phyloP scores from a whole-genome alignment of 352 stramenopile genomes.

The Saprolegnia diclina region DNA sequence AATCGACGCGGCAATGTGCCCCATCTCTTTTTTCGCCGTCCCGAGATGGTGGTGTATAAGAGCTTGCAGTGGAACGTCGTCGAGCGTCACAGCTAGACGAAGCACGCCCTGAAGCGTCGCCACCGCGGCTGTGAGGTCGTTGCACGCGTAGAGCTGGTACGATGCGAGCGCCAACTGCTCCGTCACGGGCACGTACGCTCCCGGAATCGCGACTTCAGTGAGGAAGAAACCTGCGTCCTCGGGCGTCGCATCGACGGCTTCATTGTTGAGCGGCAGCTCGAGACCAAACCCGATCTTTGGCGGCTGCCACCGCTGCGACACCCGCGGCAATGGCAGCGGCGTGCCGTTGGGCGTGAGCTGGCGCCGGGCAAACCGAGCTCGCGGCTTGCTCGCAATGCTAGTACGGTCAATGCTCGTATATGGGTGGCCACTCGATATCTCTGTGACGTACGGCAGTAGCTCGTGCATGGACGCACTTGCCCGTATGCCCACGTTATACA shows the following conservation, averaged over 20 bases:
- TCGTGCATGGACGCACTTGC: neutral
- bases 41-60: conserved; percentile 66
- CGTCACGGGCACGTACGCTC: conserved; percentile 33
- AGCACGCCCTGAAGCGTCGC: conserved; percentile 31
- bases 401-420: neutral
- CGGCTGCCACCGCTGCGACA: neutral
- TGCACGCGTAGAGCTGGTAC: conserved; percentile 49
- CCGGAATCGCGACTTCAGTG: conserved; percentile 53
- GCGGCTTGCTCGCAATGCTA: conserved; percentile 1
- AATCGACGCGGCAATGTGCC: conserved; percentile 34
- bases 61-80: conserved; percentile 32
- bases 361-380: conserved; percentile 15
- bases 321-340: neutral
- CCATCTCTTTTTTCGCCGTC: conserved; percentile 58
- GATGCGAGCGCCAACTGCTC: conserved; percentile 38
- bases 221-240: conserved; percentile 40
- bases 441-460: neutral
- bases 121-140: conserved; percentile 34
- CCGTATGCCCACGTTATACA: neutral
- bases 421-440: neutral
- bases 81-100: neutral
- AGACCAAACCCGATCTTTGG: conserved; percentile 7
- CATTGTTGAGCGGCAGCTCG: neutral
- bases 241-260: neutral
- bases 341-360: neutral